Conservation (phyloP, 306 rosid species). For the Heteromeles arbutifolia region DNA sequence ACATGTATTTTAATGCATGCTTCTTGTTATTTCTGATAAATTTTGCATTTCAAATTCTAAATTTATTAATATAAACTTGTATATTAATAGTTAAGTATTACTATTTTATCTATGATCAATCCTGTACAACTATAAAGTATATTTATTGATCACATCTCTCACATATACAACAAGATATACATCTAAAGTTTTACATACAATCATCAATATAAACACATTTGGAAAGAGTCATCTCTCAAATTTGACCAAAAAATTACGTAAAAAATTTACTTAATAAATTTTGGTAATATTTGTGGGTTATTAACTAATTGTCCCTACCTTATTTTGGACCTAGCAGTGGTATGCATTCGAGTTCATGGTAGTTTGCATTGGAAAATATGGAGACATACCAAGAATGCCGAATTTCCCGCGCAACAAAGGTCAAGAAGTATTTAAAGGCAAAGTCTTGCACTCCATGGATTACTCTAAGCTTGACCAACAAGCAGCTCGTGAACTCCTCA, state of each 20-base stretch:
- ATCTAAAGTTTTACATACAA: neutral
- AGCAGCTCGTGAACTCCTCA: constrained; percentile 28
- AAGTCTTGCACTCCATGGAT: constrained; percentile 45
- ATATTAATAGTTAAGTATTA: neutral
- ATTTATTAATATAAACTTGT: neutral
- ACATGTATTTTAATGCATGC: neutral
- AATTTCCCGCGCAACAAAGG: constrained; percentile 29
- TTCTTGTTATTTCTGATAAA: neutral
- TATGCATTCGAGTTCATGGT: constrained; percentile 52
- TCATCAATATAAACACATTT: too few relatives aligned
- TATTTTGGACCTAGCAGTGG: constrained; percentile 25
- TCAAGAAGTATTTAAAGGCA: constrained; percentile 40
- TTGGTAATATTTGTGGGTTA: neutral
- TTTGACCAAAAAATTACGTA: neutral
- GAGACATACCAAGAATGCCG: constrained; percentile 47
- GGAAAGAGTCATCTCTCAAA: too few relatives aligned
- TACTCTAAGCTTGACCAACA: constrained; percentile 45
- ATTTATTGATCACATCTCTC: neutral
- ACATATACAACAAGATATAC: neutral
- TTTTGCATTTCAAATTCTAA: neutral
- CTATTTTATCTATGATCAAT: neutral
- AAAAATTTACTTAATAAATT: neutral
- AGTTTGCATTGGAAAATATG: constrained; percentile 53
- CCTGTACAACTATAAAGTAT: neutral
- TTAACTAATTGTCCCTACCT: neutral